Base-by-base conservation (phyloP, 345 rosid genomes). In the Carallia pectinifolia region DNA sequence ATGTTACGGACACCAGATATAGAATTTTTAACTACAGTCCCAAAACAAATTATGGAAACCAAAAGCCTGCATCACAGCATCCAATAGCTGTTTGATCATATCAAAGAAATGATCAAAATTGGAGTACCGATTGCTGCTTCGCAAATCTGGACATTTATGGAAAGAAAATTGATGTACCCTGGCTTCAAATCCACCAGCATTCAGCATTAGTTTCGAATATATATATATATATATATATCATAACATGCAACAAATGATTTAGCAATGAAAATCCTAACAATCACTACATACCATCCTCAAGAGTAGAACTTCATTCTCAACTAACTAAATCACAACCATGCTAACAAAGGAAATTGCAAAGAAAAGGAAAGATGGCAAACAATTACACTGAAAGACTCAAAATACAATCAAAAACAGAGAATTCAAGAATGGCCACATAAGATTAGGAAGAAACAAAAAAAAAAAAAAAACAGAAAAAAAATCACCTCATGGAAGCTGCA, bases 401-500 rank as follows among this genome's bases (percentile, higher is more conserved):
- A 13, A 62, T 47, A 0, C 50, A 58, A n/a, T 38, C 29, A 34
- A 38, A 67, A 58, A 44, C 61, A 4, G 72, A 33, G 36, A 67
- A 61, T 71, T 66, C 7, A 72, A 50, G 16, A 64, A 65, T 62
- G 10, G 75, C 73, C 53, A 53, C 53, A 29, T 30, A 69, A 56
- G 60, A 56, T 19, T 7, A 56, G 60, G 72, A 39, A 72, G 55
- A 48, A 37, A 59, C 8, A 44, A 27, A 68, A 44, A 40, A 54
- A 4, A 38, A 2, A 4, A 62, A 67, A 61, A 5, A 2, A 68
- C 23, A 53, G 19, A 63, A 88, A 84, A 93, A 29, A 12, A 6
- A 19, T 72, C 68, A 91, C 97, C 91, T 89, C 84, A 60, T 81
- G 88, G 83, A 91, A 91, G 80, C 75, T 84, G 73, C 84, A 82